Evolutionary conservation across 2,329 filamentous ascomycete species (phyloP).

Genomic region (Escovopsis sp.): DNA sequence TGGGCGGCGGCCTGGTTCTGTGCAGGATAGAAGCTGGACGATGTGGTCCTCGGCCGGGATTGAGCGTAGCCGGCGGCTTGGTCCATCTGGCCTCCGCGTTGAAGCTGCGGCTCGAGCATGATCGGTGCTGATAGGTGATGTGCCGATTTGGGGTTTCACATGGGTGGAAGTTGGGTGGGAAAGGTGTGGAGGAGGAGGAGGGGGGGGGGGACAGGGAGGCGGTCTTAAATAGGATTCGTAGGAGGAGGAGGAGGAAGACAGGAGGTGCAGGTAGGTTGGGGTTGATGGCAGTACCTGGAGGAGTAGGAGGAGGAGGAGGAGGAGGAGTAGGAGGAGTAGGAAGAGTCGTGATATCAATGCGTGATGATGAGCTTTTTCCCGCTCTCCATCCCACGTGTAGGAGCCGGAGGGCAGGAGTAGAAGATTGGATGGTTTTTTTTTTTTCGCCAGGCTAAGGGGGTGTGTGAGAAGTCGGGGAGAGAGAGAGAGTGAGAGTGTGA

Average conservation of each 20-base stretch:
- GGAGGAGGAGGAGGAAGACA: too few species aligned
- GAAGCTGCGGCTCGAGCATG: slow-evolving; percentile 20
- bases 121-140: background rate
- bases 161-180: background rate
- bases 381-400: background rate
- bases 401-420: background rate
- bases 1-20: too few species aligned
- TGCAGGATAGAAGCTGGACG: slow-evolving; percentile 36
- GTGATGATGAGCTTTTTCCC: background rate
- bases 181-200: background rate
- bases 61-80: slow-evolving; percentile 31
- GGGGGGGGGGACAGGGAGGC: too few species aligned
- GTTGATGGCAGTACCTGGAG: too few species aligned
- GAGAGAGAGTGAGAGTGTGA: too few species aligned
- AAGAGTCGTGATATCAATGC: background rate
- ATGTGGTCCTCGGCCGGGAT: slow-evolving; percentile 40
- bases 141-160: background rate
- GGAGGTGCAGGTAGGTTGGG: too few species aligned
- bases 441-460: background rate
- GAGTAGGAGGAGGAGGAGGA: too few species aligned
- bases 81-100: slow-evolving; percentile 18
- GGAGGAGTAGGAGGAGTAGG: too few species aligned
- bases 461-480: background rate
- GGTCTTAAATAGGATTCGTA: background rate
- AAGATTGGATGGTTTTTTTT: too few species aligned